phyloP scores from a whole-genome alignment of 1,139 yeast species.

The Diutina rugosa region DNA sequence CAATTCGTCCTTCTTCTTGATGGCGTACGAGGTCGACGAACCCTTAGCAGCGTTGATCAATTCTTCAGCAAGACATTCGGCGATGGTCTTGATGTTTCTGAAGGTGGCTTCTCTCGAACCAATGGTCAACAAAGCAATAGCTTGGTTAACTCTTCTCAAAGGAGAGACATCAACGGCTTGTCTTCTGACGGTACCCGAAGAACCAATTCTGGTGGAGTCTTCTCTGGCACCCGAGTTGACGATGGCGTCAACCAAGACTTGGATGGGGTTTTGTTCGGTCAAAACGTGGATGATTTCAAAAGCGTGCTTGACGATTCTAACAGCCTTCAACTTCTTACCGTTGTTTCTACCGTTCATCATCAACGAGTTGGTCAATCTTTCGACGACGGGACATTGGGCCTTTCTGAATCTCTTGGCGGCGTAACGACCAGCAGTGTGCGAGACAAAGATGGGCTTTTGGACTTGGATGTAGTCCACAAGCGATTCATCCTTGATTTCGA shows the following conservation, averaged over 20 bases:
- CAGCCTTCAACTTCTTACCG: slow-evolving; percentile 99
- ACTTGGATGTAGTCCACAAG: slow-evolving; percentile 97
- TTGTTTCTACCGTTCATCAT: slow-evolving; percentile 99
- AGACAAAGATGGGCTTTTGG: slow-evolving; percentile 93
- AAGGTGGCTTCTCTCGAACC: slow-evolving; percentile 99
- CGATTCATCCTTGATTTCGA: slow-evolving; percentile 95
- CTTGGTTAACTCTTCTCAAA: slow-evolving; percentile 99
- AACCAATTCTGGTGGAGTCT: slow-evolving; percentile 99
- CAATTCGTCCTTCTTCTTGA: slow-evolving; percentile 99
- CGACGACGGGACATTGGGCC: slow-evolving; percentile 99
- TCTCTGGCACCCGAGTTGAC: slow-evolving; percentile 99
- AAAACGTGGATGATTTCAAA: slow-evolving; percentile 94
- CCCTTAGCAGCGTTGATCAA: slow-evolving; percentile 99
- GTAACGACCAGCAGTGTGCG: slow-evolving; percentile 99
- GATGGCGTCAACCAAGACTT: slow-evolving; percentile 97
- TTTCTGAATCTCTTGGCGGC: slow-evolving; percentile 99
- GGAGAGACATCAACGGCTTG: slow-evolving; percentile 99
- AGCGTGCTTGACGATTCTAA: slow-evolving; percentile 98
- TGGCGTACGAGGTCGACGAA: slow-evolving; percentile 99
- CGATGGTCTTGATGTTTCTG: slow-evolving; percentile 99
- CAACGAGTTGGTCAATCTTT: slow-evolving; percentile 98
- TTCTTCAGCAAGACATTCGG: slow-evolving; percentile 99
- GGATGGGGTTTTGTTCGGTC: slow-evolving; percentile 99
- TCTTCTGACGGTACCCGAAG: slow-evolving; percentile 99
- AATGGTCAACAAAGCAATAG: slow-evolving; percentile 92